Percentiles rank a stretch among this genome's conserved stretches.
phyloP scores from a whole-genome alignment of 2,329 filamentous ascomycete genomes.

The Cladorrhinum sp. region DNA sequence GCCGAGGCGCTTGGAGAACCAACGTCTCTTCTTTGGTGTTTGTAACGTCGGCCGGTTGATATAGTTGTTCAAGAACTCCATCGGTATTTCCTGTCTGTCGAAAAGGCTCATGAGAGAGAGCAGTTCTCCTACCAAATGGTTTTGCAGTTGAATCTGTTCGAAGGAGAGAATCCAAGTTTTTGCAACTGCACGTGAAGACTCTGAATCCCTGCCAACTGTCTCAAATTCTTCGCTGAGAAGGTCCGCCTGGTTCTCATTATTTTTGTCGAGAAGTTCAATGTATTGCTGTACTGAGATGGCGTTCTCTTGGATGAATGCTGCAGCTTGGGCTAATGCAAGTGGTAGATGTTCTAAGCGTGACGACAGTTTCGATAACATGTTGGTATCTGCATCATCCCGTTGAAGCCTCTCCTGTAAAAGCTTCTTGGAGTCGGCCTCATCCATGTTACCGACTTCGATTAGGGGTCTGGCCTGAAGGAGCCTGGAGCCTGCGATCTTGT shows the following conservation, averaged over 20 bases:
- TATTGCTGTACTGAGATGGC: constrained; percentile 28
- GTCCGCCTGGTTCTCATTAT: constrained; percentile 22
- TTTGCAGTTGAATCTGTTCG: constrained; percentile 30
- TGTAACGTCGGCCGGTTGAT: background rate
- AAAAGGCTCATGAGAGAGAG: constrained; percentile 35
- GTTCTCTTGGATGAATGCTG: constrained; percentile 36
- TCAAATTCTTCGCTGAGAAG: constrained; percentile 34
- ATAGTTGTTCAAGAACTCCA: constrained; percentile 22
- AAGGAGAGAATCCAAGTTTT: constrained; percentile 37
- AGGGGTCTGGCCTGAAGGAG: constrained; percentile 2
- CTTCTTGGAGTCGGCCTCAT: constrained; percentile 24
- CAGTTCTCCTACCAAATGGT: constrained; percentile 29
- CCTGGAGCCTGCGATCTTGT: constrained; percentile 28
- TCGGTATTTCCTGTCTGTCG: constrained; percentile 32
- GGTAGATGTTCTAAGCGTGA: constrained; percentile 33
- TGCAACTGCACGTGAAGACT: constrained; percentile 28
- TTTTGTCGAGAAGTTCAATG: constrained; percentile 29
- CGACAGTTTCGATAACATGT: constrained; percentile 21
- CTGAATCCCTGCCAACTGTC: constrained; percentile 29
- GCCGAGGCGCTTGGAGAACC: background rate
- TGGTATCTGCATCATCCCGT: background rate
- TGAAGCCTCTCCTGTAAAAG: constrained; percentile 25
- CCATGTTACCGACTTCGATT: constrained; percentile 32
- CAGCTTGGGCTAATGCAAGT: constrained; percentile 35
- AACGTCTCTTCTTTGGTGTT: background rate